Percentiles rank a stretch among this genome's conserved stretches.
Conservation (phyloP, 129 eudicot species). For the Apium graveolens region DNA sequence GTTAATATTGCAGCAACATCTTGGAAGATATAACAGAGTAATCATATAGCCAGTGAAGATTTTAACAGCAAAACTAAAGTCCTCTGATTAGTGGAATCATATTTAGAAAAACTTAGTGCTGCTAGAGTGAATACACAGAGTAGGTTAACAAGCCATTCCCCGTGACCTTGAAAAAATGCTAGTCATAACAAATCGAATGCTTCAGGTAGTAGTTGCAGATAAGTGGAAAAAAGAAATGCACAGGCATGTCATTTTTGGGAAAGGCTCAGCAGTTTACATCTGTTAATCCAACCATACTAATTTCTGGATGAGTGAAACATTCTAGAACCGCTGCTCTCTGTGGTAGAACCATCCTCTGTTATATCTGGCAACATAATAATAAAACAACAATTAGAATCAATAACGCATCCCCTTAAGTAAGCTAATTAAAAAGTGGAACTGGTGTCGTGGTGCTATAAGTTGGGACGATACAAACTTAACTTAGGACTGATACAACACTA, state of each 20-base stretch:
- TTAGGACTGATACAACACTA: not conserved
- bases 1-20: too few relatives aligned
- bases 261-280: constrained; percentile 38
- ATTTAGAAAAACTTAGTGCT: too few relatives aligned
- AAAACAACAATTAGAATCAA: too few relatives aligned
- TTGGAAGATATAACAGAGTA: too few relatives aligned
- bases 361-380: too few relatives aligned
- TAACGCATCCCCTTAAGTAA: too few relatives aligned
- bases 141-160: too few relatives aligned
- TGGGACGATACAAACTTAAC: not conserved
- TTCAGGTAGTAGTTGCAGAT: not conserved
- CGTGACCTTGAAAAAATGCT: not conserved
- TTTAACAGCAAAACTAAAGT: too few relatives aligned
- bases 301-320: constrained; percentile 99
- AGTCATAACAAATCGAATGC: not conserved
- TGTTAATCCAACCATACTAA: constrained; percentile 95
- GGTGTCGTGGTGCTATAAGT: constrained; percentile 1
- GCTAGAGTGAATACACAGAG: not conserved
- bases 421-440: too few relatives aligned
- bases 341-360: constrained; percentile 86
- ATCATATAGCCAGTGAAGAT: too few relatives aligned
- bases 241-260: not conserved
- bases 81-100: too few relatives aligned
- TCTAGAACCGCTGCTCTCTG: constrained; percentile 65
- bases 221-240: not conserved